Conservation (phyloP, 768 basidiomycete genomes). For the Cystofilobasidium macerans region DNA sequence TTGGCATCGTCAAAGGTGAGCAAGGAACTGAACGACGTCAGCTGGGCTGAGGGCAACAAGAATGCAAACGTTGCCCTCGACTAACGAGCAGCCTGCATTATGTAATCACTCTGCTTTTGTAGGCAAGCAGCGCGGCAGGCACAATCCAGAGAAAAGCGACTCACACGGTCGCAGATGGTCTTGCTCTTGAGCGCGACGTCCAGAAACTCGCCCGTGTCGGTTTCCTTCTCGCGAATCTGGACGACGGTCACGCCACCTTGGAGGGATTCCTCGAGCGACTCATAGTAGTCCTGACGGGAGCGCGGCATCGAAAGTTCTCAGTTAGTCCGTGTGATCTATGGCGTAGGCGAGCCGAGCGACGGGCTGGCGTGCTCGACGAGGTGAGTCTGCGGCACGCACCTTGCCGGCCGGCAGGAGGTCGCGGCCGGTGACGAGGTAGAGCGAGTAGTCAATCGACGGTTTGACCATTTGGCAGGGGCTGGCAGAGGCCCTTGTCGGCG, state of each 20-base stretch:
- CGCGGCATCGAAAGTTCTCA: background rate
- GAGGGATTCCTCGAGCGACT: slow-evolving; percentile 59
- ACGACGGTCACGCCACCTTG: slow-evolving; percentile 81
- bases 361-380: background rate
- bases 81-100: too few species aligned
- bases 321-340: background rate
- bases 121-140: background rate
- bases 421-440: slow-evolving; percentile 82
- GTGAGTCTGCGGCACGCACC: slow-evolving; percentile 41
- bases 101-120: too few species aligned
- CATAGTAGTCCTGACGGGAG: slow-evolving; percentile 51
- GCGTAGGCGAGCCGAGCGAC: background rate
- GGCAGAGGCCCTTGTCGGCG: too few species aligned
- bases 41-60: too few species aligned
- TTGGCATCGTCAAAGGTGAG: background rate
- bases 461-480: slow-evolving; percentile 8
- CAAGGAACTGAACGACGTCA: too few species aligned
- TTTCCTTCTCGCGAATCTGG: slow-evolving; percentile 75
- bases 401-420: slow-evolving; percentile 63
- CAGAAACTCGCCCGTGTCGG: slow-evolving; percentile 77
- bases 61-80: too few species aligned
- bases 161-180: slow-evolving; percentile 52
- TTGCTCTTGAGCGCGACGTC: slow-evolving; percentile 60
- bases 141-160: background rate
- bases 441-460: slow-evolving; percentile 39